Conservation (phyloP, 2,329 filamentous ascomycete genomes). For the Neofusicoccum sp. region DNA sequence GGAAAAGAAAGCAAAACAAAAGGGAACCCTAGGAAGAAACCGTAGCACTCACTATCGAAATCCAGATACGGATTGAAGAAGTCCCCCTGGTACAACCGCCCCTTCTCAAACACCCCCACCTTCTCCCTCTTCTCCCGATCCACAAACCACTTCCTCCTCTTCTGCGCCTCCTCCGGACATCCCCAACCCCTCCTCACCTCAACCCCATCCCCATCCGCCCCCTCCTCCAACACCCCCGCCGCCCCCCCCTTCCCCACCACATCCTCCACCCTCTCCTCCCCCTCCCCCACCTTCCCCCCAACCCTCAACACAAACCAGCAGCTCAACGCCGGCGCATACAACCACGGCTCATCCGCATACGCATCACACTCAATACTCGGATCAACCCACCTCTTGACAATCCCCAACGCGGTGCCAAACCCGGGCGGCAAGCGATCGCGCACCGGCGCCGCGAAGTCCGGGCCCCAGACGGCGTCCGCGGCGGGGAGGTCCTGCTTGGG, state of each 20-base stretch:
- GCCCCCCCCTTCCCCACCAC: background rate
- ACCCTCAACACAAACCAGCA: conserved; percentile 35
- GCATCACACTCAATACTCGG: conserved; percentile 37
- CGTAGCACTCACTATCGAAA: conserved; percentile 35
- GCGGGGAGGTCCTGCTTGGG: conserved; percentile 33
- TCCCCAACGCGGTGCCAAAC: conserved; percentile 36
- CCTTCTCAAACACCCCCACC: conserved; percentile 46
- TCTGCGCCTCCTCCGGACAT: conserved; percentile 41
- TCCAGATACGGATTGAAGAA: conserved; percentile 52
- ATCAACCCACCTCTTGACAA: conserved; percentile 36
- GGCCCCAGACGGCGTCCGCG: conserved; percentile 34
- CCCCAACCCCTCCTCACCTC: conserved; percentile 29
- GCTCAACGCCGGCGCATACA: conserved; percentile 37
- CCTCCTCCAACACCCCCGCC: conserved; percentile 38
- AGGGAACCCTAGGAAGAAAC: background rate
- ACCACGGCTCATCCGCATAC: conserved; percentile 37
- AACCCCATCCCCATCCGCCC: conserved; percentile 38
- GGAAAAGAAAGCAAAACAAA: background rate
- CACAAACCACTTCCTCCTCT: conserved; percentile 46
- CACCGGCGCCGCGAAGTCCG: conserved; percentile 38
- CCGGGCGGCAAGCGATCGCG: conserved; percentile 38
- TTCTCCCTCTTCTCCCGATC: conserved; percentile 21
- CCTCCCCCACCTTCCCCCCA: conserved; percentile 25
- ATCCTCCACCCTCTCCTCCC: conserved; percentile 26
- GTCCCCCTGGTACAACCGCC: conserved; percentile 44